Conservation (phyloP, 768 basidiomycete genomes). For the Asterophora parasitica region DNA sequence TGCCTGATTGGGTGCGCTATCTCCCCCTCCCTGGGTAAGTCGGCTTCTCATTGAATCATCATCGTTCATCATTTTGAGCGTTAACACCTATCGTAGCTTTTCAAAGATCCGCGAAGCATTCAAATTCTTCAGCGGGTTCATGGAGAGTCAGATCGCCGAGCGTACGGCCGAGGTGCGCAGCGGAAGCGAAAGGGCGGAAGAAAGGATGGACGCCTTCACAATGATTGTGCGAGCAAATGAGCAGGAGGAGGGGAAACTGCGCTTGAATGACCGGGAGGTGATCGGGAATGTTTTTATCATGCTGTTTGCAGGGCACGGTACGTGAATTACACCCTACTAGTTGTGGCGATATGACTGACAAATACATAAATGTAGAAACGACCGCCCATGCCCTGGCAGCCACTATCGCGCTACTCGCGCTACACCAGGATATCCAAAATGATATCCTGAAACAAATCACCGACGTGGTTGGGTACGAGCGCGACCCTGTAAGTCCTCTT, state of each 20-base stretch:
- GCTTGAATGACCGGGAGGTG: constrained; percentile 35
- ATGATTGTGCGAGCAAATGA: constrained; percentile 43
- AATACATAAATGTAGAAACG: constrained; percentile 27
- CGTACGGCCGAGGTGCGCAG: constrained; percentile 25
- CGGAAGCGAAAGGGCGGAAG: constrained; percentile 1
- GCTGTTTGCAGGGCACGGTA: constrained; percentile 57
- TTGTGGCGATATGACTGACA: neutral
- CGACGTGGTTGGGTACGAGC: constrained; percentile 26
- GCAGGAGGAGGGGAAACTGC: constrained; percentile 33
- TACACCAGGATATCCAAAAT: constrained; percentile 38
- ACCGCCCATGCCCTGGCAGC: constrained; percentile 40
- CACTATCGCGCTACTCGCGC: constrained; percentile 35
- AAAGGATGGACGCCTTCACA: constrained; percentile 32
- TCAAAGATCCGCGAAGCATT: constrained; percentile 23
- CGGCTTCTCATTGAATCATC: no score
- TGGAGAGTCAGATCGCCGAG: constrained; percentile 30
- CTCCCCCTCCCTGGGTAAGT: constrained; percentile 13
- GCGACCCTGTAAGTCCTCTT: constrained; percentile 26
- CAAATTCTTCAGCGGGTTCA: constrained; percentile 28
- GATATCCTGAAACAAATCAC: constrained; percentile 36
- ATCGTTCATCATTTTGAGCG: no score
- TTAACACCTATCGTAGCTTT: constrained; percentile 19
- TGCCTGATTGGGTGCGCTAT: constrained; percentile 8
- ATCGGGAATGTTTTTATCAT: constrained; percentile 49
- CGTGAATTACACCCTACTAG: no score